These are phyloP conservation scores for Phytophthora pseudosyringae DNA, from an alignment of 352 stramenopile species.

Conservation along the genomic window DNA sequence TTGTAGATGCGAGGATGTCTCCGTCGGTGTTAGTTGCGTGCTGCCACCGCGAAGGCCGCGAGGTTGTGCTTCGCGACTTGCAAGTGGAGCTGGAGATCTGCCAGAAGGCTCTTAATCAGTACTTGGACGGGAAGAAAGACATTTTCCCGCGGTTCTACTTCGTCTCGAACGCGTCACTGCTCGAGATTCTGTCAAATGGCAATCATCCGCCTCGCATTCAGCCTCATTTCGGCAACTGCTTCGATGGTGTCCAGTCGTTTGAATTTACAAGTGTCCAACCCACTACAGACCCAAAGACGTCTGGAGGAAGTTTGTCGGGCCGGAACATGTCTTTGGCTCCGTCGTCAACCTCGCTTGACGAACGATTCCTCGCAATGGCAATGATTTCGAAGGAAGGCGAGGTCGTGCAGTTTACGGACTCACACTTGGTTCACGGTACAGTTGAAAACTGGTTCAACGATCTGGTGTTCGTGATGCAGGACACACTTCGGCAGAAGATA, in stretches of 20 bases:
- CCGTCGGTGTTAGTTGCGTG: constrained; percentile 81
- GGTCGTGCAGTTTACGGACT: constrained; percentile 84
- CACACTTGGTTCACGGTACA: constrained; percentile 83
- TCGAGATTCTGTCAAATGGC: constrained; percentile 96
- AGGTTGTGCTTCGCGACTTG: constrained; percentile 82
- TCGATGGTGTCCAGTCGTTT: constrained; percentile 89
- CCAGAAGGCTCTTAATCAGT: constrained; percentile 96
- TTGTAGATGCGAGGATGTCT: constrained; percentile 59
- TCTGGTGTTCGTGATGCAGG: constrained; percentile 94
- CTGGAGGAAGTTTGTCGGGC: constrained; percentile 15
- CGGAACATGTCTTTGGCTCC: constrained; percentile 20
- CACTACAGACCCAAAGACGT: constrained; percentile 7
- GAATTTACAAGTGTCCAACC: constrained; percentile 62
- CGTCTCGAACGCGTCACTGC: constrained; percentile 93
- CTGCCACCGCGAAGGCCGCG: constrained; percentile 79
- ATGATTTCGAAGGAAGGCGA: constrained; percentile 98
- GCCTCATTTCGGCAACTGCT: constrained; percentile 91
- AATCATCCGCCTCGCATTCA: constrained; percentile 87
- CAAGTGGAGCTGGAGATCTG: constrained; percentile 94
- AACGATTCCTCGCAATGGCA: constrained; percentile 80
- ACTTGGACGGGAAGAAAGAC: constrained; percentile 97
- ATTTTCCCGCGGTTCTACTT: constrained; percentile 98
- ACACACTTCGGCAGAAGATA: constrained; percentile 84
- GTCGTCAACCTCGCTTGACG: constrained; percentile 29
- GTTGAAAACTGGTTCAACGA: constrained; percentile 96